Conservation (phyloP, 2,329 filamentous ascomycete species). For the Aspergillus versicolor region DNA sequence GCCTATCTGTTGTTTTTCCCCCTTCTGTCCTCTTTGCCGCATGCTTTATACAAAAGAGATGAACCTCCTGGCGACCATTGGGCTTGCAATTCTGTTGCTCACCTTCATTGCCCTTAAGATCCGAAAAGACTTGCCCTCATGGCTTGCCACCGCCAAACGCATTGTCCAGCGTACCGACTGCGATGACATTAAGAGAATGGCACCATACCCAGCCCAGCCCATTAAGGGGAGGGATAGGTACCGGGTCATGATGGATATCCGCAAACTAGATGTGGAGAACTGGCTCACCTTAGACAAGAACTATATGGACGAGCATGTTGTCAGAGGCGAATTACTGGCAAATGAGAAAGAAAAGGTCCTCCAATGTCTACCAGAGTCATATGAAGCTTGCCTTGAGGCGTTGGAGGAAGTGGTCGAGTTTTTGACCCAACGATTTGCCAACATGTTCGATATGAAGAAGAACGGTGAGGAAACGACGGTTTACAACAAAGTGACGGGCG, state of each 20-base stretch:
- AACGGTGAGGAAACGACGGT: slow-evolving; percentile 30
- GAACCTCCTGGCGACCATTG: slow-evolving; percentile 32
- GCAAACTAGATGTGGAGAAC: slow-evolving; percentile 44
- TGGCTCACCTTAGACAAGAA: slow-evolving; percentile 52
- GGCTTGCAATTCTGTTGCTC: slow-evolving; percentile 29
- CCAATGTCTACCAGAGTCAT: slow-evolving; percentile 45
- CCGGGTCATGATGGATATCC: slow-evolving; percentile 50
- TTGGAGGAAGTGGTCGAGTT: slow-evolving; percentile 48
- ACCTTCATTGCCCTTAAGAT: slow-evolving; percentile 29
- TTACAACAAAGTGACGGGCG: slow-evolving; percentile 46
- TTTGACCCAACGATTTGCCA: slow-evolving; percentile 45
- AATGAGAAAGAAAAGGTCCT: slow-evolving; percentile 44
- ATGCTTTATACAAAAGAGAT: slow-evolving; percentile 26
- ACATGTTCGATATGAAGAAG: slow-evolving; percentile 40
- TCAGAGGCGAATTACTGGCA: slow-evolving; percentile 43
- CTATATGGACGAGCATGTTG: slow-evolving; percentile 45
- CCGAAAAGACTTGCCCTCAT: slow-evolving; percentile 19
- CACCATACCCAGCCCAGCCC: slow-evolving; percentile 38
- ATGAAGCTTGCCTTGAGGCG: slow-evolving; percentile 49
- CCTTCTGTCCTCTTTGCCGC: slow-evolving; percentile 2
- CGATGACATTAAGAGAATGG: slow-evolving; percentile 33
- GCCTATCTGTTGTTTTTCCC: slow-evolving; percentile 2
- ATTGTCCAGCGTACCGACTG: slow-evolving; percentile 13
- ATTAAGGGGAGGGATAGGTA: slow-evolving; percentile 41
- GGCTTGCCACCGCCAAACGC: slow-evolving; percentile 4